Conservation (phyloP, 176 grass and related monocot species). For the Musa itinerans region DNA sequence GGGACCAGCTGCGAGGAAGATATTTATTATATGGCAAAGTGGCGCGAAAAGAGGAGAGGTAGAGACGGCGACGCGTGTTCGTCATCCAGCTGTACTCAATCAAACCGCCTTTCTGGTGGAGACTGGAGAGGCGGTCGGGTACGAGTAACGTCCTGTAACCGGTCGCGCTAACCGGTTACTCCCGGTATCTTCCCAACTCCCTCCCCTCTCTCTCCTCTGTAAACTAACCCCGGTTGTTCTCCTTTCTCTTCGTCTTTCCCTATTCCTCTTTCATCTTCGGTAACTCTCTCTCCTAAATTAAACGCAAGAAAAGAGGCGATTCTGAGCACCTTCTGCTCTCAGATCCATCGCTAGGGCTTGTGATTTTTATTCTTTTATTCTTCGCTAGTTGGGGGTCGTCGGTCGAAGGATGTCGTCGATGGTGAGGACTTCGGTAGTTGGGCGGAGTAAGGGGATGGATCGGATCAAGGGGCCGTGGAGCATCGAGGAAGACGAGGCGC, state of each 20-base stretch:
- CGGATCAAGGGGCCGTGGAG: slow-evolving; percentile 17
- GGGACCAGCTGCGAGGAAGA: too few species aligned
- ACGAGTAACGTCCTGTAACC: not conserved
- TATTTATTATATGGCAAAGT: not conserved
- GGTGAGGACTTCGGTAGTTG: not conserved
- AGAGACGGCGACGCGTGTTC: not conserved
- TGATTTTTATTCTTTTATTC: too few species aligned
- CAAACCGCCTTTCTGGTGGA: not conserved
- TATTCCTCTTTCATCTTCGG: not conserved
- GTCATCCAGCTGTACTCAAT: not conserved
- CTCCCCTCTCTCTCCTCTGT: not conserved
- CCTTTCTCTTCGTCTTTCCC: not conserved
- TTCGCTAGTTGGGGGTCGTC: too few species aligned
- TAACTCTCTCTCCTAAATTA: not conserved
- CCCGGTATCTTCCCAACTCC: not conserved
- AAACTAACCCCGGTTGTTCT: not conserved
- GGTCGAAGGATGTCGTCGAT: not conserved
- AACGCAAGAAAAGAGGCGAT: not conserved
- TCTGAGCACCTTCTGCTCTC: too few species aligned
- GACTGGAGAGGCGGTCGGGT: not conserved
- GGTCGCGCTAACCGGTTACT: not conserved
- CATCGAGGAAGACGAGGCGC: slow-evolving; percentile 8
- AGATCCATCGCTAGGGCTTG: not conserved
- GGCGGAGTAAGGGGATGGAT: not conserved
- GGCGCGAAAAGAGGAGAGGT: not conserved